Conservation (phyloP, 176 grass and related monocot species). For the Aegilops umbellulata region DNA sequence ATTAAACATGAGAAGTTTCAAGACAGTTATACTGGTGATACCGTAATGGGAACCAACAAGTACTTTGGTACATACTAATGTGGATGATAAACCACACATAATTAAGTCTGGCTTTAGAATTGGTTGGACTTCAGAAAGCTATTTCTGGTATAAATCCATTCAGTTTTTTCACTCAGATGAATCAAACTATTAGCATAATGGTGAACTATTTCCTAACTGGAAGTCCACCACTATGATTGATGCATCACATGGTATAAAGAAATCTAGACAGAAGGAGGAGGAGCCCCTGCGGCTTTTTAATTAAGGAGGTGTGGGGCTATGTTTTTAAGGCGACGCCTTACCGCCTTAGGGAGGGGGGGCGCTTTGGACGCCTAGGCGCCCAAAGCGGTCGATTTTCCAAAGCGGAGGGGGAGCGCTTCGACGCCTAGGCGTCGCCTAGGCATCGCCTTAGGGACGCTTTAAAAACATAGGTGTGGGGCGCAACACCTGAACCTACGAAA, state of each 20-base stretch:
- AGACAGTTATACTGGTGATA: background rate
- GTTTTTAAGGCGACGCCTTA: too few species aligned
- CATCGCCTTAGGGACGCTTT: too few species aligned
- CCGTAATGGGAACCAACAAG: background rate
- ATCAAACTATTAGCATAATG: background rate
- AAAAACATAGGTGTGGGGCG: too few species aligned
- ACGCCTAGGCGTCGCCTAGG: too few species aligned
- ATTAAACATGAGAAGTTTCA: constrained; percentile 14
- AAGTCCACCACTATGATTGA: background rate
- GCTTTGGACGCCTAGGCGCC: too few species aligned
- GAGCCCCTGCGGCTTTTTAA: too few species aligned
- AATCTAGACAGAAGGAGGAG: too few species aligned
- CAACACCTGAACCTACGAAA: too few species aligned
- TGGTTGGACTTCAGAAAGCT: background rate
- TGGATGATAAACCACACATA: background rate
- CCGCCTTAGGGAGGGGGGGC: too few species aligned
- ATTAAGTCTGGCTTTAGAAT: background rate
- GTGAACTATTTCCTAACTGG: background rate
- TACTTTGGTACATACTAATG: background rate
- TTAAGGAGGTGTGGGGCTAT: too few species aligned
- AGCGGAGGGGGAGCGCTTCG: too few species aligned
- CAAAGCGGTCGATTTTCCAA: too few species aligned
- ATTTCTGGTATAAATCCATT: background rate
- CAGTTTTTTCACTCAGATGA: background rate
- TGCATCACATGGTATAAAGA: background rate